Percentiles rank a stretch among this genome's conserved stretches.
phyloP scores from a whole-genome alignment of 176 grass and related monocot genomes.

The Rhynchospora breviuscula region DNA sequence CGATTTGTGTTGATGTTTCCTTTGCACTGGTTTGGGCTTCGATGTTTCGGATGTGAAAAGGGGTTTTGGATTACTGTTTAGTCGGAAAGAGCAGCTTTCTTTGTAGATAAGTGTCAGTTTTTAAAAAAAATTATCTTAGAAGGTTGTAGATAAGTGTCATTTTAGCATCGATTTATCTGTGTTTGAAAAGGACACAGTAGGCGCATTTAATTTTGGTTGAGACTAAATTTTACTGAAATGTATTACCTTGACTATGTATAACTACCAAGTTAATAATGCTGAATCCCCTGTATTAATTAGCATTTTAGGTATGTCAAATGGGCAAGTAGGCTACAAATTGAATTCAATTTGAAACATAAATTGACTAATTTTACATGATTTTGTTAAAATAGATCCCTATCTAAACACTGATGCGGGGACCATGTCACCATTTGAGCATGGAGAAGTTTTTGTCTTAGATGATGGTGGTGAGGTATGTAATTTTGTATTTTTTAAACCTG shows the following conservation, averaged over 20 bases:
- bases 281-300: no score
- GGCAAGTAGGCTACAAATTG: not conserved
- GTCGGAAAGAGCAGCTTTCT: not conserved
- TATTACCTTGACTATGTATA: not conserved
- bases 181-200: not conserved
- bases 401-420: slow-evolving; percentile 43
- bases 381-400: slow-evolving; percentile 31
- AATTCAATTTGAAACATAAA: not conserved
- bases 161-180: not conserved
- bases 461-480: slow-evolving; percentile 36
- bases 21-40: not conserved
- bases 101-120: not conserved
- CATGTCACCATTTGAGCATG: slow-evolving; percentile 40
- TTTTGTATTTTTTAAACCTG: not conserved
- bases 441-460: slow-evolving; percentile 40
- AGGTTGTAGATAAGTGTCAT: not conserved
- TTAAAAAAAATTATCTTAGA: not conserved
- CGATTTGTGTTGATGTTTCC: not conserved
- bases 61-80: not conserved
- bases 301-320: not conserved
- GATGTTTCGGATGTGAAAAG: not conserved
- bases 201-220: not conserved
- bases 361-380: not conserved
- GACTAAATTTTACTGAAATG: not conserved
- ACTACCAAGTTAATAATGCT: not conserved